Evolutionary conservation across 1,284 basidiomycete species (phyloP), one percentile per base, ranked within the genome.

Genomic region (Naganishia albida): DNA sequence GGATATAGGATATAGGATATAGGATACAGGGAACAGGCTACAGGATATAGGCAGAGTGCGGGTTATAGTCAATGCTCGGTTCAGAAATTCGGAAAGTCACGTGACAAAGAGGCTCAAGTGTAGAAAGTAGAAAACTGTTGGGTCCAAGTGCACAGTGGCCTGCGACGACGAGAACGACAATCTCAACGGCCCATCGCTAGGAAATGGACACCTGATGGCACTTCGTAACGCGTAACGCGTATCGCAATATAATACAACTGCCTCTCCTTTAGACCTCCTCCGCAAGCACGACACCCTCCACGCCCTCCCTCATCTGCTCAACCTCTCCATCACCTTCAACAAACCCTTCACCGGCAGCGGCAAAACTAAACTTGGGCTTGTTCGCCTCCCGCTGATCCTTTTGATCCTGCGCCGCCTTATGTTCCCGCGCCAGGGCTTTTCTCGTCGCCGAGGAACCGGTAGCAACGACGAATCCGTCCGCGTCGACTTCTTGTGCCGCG

Each of bases 281-380:
- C 34, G 34, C 34, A 34, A 34, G 34, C 34, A 34, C 34, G 44
- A 72, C 70, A 38, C 69, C 73, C 54, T 73, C 69, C 18, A 74
- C 72, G 52, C 70, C 67, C 56, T 74, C 73, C 30, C 69, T 69
- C 20, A 71, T 69, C 30, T 69, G 70, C 44, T 72, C 69, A 15
- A 68, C 70, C n/a, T 70, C 70, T 8, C 66, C 70, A 4, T 59
- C 68, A 7, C 60, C 71, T 40, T 73, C 70, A 26, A 69, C 67
- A 43, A 67, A 68, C 52, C 69, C 71, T 34, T 72, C 55, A 1
- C 74, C 75, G 20, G 76, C 77, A 16, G 74, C 73, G 2, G 77
- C 76, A 64, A 78, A 80, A 34, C 72, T 74, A 68, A 80, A 80
- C 34, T 71, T 72, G 10, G 70, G 68, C 50, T 71, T 63, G 44